Conservation (phyloP, 2,329 filamentous ascomycete genomes). For the Penicillium glabrum region DNA sequence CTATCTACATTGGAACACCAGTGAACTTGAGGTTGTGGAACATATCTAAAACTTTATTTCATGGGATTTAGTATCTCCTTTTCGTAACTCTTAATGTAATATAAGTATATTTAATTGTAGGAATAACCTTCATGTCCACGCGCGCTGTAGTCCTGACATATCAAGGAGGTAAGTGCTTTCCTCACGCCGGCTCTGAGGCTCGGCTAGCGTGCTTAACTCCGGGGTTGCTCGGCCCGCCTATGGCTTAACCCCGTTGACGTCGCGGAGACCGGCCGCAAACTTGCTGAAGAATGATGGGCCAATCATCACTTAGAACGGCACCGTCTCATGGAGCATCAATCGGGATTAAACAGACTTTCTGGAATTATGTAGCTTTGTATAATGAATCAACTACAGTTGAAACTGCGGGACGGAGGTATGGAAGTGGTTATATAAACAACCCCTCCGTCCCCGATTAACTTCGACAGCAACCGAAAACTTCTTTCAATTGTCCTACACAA, state of each 20-base stretch:
- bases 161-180: too few relatives aligned
- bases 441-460: background rate
- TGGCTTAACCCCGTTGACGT: background rate
- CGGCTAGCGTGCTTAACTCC: background rate
- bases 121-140: too few relatives aligned
- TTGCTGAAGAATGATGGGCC: background rate
- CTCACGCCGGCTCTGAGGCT: too few relatives aligned
- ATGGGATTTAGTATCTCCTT: too few relatives aligned
- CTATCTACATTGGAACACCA: too few relatives aligned
- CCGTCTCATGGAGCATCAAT: background rate
- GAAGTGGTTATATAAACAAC: background rate
- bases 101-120: too few relatives aligned
- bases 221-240: background rate
- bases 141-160: too few relatives aligned
- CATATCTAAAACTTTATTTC: too few relatives aligned
- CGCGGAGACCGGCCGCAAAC: background rate
- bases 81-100: too few relatives aligned
- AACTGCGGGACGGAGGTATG: too few relatives aligned
- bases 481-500: background rate
- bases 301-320: background rate
- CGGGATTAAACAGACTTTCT: background rate
- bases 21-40: too few relatives aligned
- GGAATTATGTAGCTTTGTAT: background rate
- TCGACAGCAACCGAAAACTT: background rate
- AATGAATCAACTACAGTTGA: background rate